Percentiles rank a stretch among this genome's conserved stretches.
These are phyloP conservation scores for Fusarium sarcochroum DNA, from an alignment of 2,329 filamentous ascomycete genomes.

Conservation along the genomic window DNA sequence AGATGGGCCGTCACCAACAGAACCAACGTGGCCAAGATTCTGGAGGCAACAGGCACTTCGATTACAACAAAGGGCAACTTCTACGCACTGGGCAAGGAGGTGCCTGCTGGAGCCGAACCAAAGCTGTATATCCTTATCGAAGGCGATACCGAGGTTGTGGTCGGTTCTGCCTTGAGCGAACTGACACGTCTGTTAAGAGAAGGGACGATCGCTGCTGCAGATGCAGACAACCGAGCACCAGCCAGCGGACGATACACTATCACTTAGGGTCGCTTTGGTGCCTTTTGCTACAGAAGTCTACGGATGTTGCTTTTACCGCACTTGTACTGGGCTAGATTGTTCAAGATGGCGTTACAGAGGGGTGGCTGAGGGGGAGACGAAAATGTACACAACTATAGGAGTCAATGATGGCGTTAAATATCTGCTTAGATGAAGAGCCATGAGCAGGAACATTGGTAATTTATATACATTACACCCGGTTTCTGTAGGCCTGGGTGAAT, in stretches of 20 bases:
- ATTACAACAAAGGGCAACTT: constrained; percentile 98
- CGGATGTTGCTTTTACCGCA: neutral
- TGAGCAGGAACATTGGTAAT: constrained; percentile 12
- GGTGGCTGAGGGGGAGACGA: constrained; percentile 3
- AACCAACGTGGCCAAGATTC: constrained; percentile 97
- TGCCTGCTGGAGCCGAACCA: constrained; percentile 80
- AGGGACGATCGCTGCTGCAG: constrained; percentile 89
- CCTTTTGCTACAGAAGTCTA: neutral
- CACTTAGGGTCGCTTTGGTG: constrained; percentile 65
- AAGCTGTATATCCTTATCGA: constrained; percentile 99
- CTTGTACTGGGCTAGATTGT: constrained; percentile 3
- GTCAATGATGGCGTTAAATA: constrained; percentile 32
- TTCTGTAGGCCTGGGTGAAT: neutral
- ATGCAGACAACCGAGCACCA: constrained; percentile 85
- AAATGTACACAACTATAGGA: constrained; percentile 32
- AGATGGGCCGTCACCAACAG: constrained; percentile 98
- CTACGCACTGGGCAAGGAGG: constrained; percentile 86
- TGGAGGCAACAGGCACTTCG: constrained; percentile 93
- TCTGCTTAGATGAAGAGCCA: constrained; percentile 1
- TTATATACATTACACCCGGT: neutral
- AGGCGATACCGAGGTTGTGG: constrained; percentile 93
- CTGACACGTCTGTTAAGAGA: constrained; percentile 90
- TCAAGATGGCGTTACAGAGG: constrained; percentile 12
- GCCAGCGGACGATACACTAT: constrained; percentile 89
- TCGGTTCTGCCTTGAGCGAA: constrained; percentile 91